Base-by-base conservation (phyloP, 805 yeast genomes). In the Metschnikowia koreensis region DNA sequence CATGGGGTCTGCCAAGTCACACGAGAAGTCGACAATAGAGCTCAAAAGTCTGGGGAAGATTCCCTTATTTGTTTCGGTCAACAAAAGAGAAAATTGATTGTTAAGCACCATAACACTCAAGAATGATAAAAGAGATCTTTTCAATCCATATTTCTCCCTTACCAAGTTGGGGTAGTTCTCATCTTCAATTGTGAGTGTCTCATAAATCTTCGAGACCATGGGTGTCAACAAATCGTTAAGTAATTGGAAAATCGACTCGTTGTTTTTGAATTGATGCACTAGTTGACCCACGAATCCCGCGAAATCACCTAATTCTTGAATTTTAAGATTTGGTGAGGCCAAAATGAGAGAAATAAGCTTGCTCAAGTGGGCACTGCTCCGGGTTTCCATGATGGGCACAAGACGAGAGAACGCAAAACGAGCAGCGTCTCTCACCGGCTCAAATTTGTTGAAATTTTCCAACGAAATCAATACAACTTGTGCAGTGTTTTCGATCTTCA, bases 321-420 rank as follows among this genome's bases (percentile, higher is more conserved):
- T 68, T 52, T 80, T 81, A 59, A 86, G 73, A 58, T 84, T 79
- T 37, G 80, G 82, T 6, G 73, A 64, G 12, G 81, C 77, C 51
- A 89, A 73, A 22, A 84, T 76, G 29, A 74, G 57, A 2, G 89
- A 81, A 52, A 94, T 82, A 54, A 91, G 79, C 63, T 89, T 84
- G 56, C 86, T 84, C 66, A 89, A 75, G 44, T 81, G 75, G 8
- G 63, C 63, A 50, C 76, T 73, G 40, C 76, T 70, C 22, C 60
- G 63, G 63, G 74, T 82, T 50, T 71, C 72, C 60, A 94, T 73
- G 40, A 93, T 74, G 22, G 96, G 89, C 49, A 91, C 86, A 59
- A 94, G 78, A 55, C 98, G 80, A 10, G 97, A 89, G 69, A 92
- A 85, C 31, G 97, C 82, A 66, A 88, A 90, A 60, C 97, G 80